Evolutionary conservation across 495 filamentous ascomycete species (phyloP).

Genomic region (Penicillium atrosanguineum): DNA sequence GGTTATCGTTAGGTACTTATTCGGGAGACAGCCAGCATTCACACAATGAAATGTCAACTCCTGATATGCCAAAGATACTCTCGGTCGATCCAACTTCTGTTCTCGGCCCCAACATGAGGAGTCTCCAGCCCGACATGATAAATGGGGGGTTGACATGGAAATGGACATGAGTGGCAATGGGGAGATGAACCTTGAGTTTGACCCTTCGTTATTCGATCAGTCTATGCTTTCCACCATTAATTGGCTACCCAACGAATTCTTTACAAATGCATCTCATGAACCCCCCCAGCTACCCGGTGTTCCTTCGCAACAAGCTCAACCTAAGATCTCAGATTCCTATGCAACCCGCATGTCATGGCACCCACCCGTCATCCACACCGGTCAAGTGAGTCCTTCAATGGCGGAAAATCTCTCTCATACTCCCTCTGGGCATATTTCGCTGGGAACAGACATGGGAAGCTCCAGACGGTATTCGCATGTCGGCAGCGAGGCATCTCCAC

Average conservation of each 20-base stretch:
- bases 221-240: constrained; percentile 34
- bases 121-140: constrained; percentile 15
- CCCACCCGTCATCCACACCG: constrained; percentile 26
- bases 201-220: constrained; percentile 24
- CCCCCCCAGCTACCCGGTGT: constrained; percentile 8
- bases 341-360: constrained; percentile 27
- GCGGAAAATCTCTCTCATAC: constrained; percentile 21
- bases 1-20: constrained; percentile 11
- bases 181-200: constrained; percentile 25
- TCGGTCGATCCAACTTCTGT: constrained; percentile 5
- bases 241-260: constrained; percentile 35
- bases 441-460: constrained; percentile 18
- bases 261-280: constrained; percentile 12
- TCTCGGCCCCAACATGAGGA: constrained; percentile 9
- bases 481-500: constrained; percentile 19
- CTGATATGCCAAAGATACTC: constrained; percentile 4
- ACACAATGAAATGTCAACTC: constrained; percentile 15
- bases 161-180: constrained; percentile 22
- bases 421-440: constrained; percentile 21
- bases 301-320: constrained; percentile 19
- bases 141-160: constrained; percentile 10
- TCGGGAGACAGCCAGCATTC: constrained; percentile 2
- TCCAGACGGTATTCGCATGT: constrained; percentile 18
- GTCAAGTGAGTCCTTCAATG: constrained; percentile 15
- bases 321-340: constrained; percentile 12